These are phyloP conservation scores for Tillandsia fasciculata DNA, from an alignment of 176 grass and related monocot genomes.

Conservation along the genomic window DNA sequence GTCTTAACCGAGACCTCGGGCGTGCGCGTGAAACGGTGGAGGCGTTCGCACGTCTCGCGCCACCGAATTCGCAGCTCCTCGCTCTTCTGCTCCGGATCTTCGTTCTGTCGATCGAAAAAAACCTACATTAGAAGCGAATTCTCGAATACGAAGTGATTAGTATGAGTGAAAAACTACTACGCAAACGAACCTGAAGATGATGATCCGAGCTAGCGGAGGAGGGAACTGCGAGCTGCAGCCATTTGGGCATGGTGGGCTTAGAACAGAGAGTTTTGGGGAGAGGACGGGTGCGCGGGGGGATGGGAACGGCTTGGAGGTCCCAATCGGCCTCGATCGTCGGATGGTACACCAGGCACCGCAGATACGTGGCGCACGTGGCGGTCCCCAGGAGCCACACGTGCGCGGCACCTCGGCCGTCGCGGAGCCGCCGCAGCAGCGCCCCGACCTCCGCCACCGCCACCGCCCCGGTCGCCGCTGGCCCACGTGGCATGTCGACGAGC, in stretches of 20 bases:
- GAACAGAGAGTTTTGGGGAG: conserved; percentile 8
- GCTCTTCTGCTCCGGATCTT: not conserved
- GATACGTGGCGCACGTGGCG: conserved; percentile 72
- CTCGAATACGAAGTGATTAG: not conserved
- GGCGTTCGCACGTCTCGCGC: not conserved
- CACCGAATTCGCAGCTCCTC: conserved; percentile 10
- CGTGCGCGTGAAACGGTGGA: not conserved
- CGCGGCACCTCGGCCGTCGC: conserved; percentile 13
- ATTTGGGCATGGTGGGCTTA: conserved; percentile 17
- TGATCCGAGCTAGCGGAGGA: conserved; percentile 14
- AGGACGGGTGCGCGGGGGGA: conserved; percentile 38
- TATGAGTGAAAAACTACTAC: not conserved
- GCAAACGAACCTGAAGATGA: conserved; percentile 27
- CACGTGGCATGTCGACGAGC: conserved; percentile 46
- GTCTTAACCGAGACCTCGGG: conserved; percentile 32
- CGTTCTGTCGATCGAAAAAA: not conserved
- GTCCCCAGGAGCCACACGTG: conserved; percentile 74
- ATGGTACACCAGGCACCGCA: conserved; percentile 77
- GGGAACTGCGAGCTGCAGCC: conserved; percentile 53
- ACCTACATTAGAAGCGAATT: not conserved
- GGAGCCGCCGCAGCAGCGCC: conserved; percentile 22
- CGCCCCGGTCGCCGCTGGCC: conserved; percentile 12
- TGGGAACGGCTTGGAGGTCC: conserved; percentile 78
- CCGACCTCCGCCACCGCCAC: conserved; percentile 56
- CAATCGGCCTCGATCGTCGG: conserved; percentile 67